Evolutionary conservation across 192 early-diverging fungal species (phyloP), one percentile per base, ranked within the genome.

Genomic region (Podochytrium sp.): DNA sequence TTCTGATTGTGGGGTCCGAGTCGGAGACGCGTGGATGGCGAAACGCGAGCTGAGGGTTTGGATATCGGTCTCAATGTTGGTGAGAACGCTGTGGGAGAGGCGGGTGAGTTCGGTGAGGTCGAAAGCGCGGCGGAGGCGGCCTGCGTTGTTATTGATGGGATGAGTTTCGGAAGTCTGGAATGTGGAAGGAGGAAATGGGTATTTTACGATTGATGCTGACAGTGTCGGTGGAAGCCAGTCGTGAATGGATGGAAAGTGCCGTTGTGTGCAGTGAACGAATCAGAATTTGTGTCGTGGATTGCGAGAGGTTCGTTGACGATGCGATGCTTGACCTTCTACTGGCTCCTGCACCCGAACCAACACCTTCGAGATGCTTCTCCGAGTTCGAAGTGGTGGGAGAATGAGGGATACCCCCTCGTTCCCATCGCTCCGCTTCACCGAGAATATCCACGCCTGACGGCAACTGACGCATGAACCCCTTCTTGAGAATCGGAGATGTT

Each of bases 1-100:
- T 1, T 29, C 42, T 39, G n/a, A 25, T n/a, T 53, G 23, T 27
- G 38, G 14, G 40, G 4, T 33, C 20, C 3, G 32, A 49, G 30
- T 69, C 29, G 65, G 34, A 10, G 37, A n/a, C 35, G 65, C 1
- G n/a, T n/a, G 18, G 49, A 12, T 30, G 76, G 71, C n/a, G 53
- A 80, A 83, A n/a, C 78, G 70, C 20, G 35, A 2, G 1, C 67
- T 27, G 38, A 84, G 53, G 37, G 53, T 71, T 49, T 71, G 25
- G 18, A 81, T 66, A 42, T 81, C 82, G 33, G 64, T 32, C 16
- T 34, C 32, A 49, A 84, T 76, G 43, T 79, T 84, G 6, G 78
- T 76, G 25, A 84, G 65, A 35, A 84, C 77, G 38, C 51, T 76
- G 18, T 84, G 65, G 14, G 71, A 75, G 12, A 84, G 60, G 4